Evolutionary conservation across 2,329 filamentous ascomycete species (phyloP), one percentile per base, ranked within the genome.

Genomic region (Parascedosporium putredinis): DNA sequence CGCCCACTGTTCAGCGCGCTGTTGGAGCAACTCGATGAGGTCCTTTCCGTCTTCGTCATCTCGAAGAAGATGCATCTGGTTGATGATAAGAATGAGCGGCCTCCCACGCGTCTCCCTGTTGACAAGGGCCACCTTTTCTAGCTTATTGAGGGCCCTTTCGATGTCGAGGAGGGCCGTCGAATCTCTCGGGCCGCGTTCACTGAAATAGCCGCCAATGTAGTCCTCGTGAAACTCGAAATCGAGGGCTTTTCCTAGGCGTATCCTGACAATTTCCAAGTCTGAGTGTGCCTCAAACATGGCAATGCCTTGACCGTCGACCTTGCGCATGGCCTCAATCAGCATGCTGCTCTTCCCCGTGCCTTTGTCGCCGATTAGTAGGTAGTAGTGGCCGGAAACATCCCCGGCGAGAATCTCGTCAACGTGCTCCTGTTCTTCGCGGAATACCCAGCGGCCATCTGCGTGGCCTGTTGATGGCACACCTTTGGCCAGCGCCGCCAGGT

Each of bases 141-240:
- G 71, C 67, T 98, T 98, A 74, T 98, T 98, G 64, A 98, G 84
- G 0, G 93, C 93, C 24, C 93, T 81, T 63, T 98, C 93, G 54
- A 98, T 96, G 62, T 98, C 93, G 2, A 98, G 75, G 29, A 98
- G 72, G 4, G 93, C 89, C 0, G 88, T 95, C 3, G 88, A 90
- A 60, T 98, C 93, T 40, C 93, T 79, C 0, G 93, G 93, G 0
- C 93, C 93, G 25, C 86, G 81, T 60, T 98, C 95, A 52, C 87
- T 95, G 66, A 98, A 98, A 53, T 98, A 85, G 5, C 87, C 88
- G 42, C 93, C 93, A 54, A 98, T 96, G 61, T 95, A 96, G 70
- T 98, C 93, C 68, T 97, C 93, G 62, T 97, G 88, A 59, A 86
- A 98, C 62, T 98, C 93, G 63, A 90, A 98, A 64, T 98, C 90